Evolutionary conservation across 1,284 basidiomycete species (phyloP).

Genomic region (Irpex sp.): DNA sequence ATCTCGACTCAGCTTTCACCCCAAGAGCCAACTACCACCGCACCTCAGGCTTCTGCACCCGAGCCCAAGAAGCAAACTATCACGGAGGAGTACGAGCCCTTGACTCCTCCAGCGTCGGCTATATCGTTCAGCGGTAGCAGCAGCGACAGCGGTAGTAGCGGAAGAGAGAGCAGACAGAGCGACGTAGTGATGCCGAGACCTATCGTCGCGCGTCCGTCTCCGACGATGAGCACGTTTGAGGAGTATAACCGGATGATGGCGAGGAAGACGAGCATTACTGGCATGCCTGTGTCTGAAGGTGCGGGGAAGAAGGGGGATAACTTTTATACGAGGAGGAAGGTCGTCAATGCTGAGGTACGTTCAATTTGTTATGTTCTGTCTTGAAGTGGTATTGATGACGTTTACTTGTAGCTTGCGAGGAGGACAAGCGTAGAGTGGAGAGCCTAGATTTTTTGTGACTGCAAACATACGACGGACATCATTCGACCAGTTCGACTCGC

Average conservation of each 20-base stretch:
- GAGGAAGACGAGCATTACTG: neutral
- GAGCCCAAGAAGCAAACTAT: neutral
- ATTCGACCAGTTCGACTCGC: neutral
- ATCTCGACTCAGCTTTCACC: conserved; percentile 9
- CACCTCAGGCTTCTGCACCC: conserved; percentile 6
- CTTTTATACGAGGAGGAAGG: conserved; percentile 15
- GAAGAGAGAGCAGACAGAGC: neutral
- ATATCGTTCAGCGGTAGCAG: conserved; percentile 21
- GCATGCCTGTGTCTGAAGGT: neutral
- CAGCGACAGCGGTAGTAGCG: conserved; percentile 8
- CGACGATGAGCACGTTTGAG: conserved; percentile 3
- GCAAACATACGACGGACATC: neutral
- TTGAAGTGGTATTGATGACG: neutral
- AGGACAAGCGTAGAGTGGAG: conserved; percentile 13
- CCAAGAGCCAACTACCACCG: conserved; percentile 4
- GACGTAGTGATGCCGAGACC: neutral
- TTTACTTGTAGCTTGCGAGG: neutral
- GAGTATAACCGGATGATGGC: conserved; percentile 4
- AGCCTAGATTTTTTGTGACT: neutral
- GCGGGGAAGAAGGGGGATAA: conserved; percentile 6
- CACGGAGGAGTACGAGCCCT: conserved; percentile 25
- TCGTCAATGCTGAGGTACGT: conserved; percentile 11
- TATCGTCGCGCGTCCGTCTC: neutral
- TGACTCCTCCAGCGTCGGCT: conserved; percentile 40
- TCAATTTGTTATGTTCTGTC: neutral